Percentiles rank a stretch among this genome's conserved stretches.
Evolutionary conservation across 2,329 filamentous ascomycete species (phyloP).

Genomic region (Hypomyces rosellus): DNA sequence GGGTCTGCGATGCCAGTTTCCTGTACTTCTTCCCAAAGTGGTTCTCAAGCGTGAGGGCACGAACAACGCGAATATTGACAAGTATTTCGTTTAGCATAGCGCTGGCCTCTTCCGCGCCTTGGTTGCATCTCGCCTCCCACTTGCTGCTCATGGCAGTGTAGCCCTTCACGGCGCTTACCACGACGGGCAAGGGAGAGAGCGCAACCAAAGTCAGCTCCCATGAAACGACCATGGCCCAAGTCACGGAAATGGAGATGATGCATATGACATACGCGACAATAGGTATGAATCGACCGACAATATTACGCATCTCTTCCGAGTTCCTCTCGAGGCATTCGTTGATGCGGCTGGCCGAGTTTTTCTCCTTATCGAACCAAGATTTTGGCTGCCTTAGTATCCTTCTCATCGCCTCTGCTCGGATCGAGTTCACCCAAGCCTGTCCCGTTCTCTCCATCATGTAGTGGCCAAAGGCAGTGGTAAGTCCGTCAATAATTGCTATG

Average conservation of each 20-base stretch:
- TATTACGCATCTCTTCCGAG: conserved; percentile 79
- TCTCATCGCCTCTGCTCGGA: conserved; percentile 62
- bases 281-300: conserved; percentile 72
- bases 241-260: conserved; percentile 62
- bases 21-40: conserved; percentile 63
- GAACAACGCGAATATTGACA: conserved; percentile 70
- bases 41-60: conserved; percentile 64
- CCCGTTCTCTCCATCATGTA: conserved; percentile 66
- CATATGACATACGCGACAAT: conserved; percentile 58
- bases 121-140: conserved; percentile 67
- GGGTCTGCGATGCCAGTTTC: conserved; percentile 42
- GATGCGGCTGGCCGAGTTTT: conserved; percentile 58
- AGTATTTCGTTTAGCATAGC: conserved; percentile 65
- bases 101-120: conserved; percentile 53
- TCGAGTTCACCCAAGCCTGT: conserved; percentile 68
- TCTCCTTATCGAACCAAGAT: conserved; percentile 67
- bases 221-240: conserved; percentile 67
- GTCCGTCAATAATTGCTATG: conserved; percentile 60
- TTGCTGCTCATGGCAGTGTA: conserved; percentile 60
- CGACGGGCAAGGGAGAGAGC: conserved; percentile 59
- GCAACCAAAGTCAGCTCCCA: conserved; percentile 80
- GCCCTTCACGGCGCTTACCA: conserved; percentile 58
- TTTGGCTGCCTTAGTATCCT: conserved; percentile 69
- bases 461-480: conserved; percentile 58
- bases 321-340: conserved; percentile 70